Conservation (phyloP, 306 rosid species). For the Medicago ruthenica region DNA sequence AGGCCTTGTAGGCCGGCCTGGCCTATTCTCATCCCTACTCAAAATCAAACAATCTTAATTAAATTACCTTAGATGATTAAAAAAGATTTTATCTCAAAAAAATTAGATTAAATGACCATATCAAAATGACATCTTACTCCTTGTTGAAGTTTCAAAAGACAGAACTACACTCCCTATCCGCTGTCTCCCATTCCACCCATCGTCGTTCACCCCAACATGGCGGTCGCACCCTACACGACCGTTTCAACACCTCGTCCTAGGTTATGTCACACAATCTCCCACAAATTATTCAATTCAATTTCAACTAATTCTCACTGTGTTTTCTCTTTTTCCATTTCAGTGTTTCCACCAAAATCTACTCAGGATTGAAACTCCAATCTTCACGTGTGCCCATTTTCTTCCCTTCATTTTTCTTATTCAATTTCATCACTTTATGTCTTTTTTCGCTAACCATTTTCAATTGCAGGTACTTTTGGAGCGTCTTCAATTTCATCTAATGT, state of each 20-base stretch:
- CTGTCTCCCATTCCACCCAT: not conserved
- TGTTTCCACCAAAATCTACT: conserved; percentile 62
- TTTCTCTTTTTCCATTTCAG: conserved; percentile 44
- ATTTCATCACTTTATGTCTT: not conserved
- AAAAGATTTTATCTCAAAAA: no score
- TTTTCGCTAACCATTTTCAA: conserved; percentile 13
- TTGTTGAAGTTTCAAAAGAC: not conserved
- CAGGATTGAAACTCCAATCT: conserved; percentile 84
- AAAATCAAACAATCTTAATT: no score
- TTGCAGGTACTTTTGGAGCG: conserved; percentile 64
- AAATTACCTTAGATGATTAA: no score
- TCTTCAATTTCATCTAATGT: conserved; percentile 53
- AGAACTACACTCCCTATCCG: conserved; percentile 19
- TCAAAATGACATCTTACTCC: not conserved
- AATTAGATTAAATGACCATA: not conserved
- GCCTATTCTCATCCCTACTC: no score
- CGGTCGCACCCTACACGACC: conserved; percentile 60
- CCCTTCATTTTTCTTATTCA: not conserved
- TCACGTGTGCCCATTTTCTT: conserved; percentile 41
- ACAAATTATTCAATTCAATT: not conserved
- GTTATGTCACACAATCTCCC: conserved; percentile 39
- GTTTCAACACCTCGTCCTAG: conserved; percentile 58
- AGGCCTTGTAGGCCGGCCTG: no score
- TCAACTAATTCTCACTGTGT: not conserved
- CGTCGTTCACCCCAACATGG: conserved; percentile 47